Evolutionary conservation across 805 yeast species (phyloP).

Genomic region (Saturnispora gosingensis): DNA sequence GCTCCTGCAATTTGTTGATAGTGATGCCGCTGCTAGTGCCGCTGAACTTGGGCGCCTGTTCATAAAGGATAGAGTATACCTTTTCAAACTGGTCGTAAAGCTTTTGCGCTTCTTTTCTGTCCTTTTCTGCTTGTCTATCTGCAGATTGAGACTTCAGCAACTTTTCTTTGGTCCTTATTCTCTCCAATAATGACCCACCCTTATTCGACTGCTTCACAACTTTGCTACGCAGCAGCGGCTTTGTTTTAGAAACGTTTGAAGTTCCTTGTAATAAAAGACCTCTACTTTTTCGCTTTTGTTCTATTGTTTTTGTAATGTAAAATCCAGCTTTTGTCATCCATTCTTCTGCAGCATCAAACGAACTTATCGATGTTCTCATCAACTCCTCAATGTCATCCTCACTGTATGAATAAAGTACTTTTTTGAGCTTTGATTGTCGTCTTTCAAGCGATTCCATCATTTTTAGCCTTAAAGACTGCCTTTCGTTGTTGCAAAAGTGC

Average conservation of each 20-base stretch:
- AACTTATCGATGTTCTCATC: neutral
- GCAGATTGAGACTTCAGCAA: neutral
- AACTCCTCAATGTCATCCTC: neutral
- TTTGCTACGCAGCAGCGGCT: neutral
- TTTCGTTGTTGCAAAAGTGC: conserved; percentile 1
- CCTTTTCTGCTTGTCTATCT: neutral
- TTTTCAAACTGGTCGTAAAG: neutral
- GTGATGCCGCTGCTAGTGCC: neutral
- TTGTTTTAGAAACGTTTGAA: neutral
- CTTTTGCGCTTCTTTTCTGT: neutral
- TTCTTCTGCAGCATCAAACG: neutral
- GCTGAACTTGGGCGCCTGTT: conserved; percentile 1
- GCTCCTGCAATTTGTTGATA: neutral
- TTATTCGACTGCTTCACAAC: neutral
- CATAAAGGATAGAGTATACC: conserved; percentile 1
- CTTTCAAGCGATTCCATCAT: neutral
- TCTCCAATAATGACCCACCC: neutral
- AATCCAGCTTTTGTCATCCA: neutral
- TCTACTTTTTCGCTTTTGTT: neutral
- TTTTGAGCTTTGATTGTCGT: neutral
- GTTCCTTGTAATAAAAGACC: neutral
- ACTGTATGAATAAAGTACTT: neutral
- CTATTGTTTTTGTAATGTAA: neutral
- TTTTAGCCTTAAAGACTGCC: neutral
- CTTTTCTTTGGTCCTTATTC: conserved; percentile 3